Conservation (phyloP, 108 stramenopile genomes). For the Nitzschia inconspicua region DNA sequence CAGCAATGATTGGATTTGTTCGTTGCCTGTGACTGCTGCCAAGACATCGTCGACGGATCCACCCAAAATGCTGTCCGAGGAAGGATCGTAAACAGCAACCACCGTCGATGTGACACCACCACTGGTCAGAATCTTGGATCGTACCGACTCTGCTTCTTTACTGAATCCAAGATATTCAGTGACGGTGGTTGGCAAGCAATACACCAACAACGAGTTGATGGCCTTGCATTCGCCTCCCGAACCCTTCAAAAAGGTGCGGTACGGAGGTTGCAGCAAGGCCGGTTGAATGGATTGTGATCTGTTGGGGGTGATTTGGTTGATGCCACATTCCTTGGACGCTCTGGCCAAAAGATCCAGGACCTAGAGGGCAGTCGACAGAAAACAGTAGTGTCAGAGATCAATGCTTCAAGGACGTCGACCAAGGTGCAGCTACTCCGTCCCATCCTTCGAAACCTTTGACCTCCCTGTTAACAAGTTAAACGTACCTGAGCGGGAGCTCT, state of each 20-base stretch:
- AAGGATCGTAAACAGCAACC: slow-evolving; percentile 59
- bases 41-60: slow-evolving; percentile 23
- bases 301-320: slow-evolving; percentile 45
- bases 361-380: slow-evolving; percentile 10
- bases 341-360: slow-evolving; percentile 66
- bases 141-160: slow-evolving; percentile 59
- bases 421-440: background rate
- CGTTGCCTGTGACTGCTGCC: slow-evolving; percentile 23
- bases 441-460: background rate
- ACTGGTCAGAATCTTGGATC: slow-evolving; percentile 41
- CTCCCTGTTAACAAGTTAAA: background rate
- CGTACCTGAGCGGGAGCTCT: slow-evolving; percentile 56
- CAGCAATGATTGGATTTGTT: slow-evolving; percentile 17
- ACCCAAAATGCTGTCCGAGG: slow-evolving; percentile 38
- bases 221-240: slow-evolving; percentile 2
- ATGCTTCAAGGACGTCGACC: background rate
- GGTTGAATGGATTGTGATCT: slow-evolving; percentile 60
- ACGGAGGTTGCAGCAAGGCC: slow-evolving; percentile 63
- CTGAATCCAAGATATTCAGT: slow-evolving; percentile 67
- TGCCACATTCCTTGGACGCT: slow-evolving; percentile 33
- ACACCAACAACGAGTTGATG: slow-evolving; percentile 43
- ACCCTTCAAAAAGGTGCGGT: slow-evolving; percentile 59
- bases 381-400: background rate
- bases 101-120: slow-evolving; percentile 25
- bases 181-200: slow-evolving; percentile 64